phyloP scores from a whole-genome alignment of 2,329 filamentous ascomycete species.

The Colletotrichum sp. region DNA sequence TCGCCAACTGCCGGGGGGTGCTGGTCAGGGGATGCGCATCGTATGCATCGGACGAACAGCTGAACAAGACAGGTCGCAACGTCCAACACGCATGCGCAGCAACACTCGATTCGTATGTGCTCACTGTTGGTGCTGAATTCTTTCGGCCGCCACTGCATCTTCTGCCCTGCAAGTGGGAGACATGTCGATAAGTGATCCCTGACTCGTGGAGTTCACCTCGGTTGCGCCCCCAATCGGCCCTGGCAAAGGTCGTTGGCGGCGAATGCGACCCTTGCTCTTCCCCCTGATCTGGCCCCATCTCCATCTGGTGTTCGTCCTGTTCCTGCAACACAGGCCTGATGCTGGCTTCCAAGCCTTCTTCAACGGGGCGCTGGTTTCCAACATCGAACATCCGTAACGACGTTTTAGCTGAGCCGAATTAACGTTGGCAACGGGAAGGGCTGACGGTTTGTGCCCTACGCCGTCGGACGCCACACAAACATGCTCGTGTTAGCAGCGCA shows the following conservation, averaged over 20 bases:
- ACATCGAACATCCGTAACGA: neutral
- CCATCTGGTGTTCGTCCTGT: neutral
- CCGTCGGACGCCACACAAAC: neutral
- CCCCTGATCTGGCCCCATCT: neutral
- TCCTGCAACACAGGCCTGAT: slow-evolving; percentile 5
- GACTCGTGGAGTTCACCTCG: neutral
- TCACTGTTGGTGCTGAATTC: neutral
- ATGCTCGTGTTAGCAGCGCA: neutral
- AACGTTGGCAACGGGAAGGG: neutral
- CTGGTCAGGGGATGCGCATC: neutral
- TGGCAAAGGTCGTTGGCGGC: neutral
- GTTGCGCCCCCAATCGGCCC: neutral
- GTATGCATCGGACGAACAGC: slow-evolving; percentile 10
- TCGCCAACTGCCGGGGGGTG: slow-evolving; percentile 7
- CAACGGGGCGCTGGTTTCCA: neutral
- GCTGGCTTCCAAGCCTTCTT: neutral
- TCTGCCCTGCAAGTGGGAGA: neutral
- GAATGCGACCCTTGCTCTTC: neutral
- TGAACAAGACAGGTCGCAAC: neutral
- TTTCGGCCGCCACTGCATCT: neutral
- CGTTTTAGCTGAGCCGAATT: neutral
- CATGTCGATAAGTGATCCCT: neutral
- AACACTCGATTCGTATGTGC: neutral
- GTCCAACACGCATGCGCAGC: neutral
- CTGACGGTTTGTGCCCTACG: neutral